phyloP scores from a whole-genome alignment of 176 grass and related monocot genomes.

The Juncus inflexus region DNA sequence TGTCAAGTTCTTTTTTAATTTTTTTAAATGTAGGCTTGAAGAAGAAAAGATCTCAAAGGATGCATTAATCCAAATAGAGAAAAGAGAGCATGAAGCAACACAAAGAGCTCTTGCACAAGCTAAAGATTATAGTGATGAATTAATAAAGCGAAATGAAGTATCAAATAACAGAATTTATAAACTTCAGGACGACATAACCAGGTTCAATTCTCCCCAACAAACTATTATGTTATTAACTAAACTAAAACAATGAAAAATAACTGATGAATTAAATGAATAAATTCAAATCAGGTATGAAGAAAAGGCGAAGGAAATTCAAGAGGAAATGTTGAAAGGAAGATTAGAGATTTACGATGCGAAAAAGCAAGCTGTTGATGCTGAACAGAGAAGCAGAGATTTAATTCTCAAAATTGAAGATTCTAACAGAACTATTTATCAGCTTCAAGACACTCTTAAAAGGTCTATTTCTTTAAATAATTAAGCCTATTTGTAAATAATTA shows the following conservation, averaged over 20 bases:
- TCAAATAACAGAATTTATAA: conserved; percentile 24
- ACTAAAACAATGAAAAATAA: no score
- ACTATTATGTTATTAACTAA: no score
- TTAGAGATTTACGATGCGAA: conserved; percentile 23
- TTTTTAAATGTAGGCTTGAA: conserved; percentile 17
- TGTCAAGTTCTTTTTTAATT: background rate
- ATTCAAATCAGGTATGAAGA: conserved; percentile 21
- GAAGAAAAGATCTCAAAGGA: conserved; percentile 28
- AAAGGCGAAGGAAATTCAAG: conserved; percentile 23
- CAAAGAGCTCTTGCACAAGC: conserved; percentile 30
- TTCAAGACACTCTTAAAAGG: conserved; percentile 22
- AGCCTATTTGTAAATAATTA: background rate
- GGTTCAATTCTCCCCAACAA: background rate
- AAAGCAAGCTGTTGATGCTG: conserved; percentile 21
- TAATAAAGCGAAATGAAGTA: conserved; percentile 23
- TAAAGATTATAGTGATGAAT: conserved; percentile 24
- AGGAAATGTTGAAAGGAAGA: conserved; percentile 22
- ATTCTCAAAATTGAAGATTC: conserved; percentile 17
- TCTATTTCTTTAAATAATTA: background rate
- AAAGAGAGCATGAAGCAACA: conserved; percentile 27
- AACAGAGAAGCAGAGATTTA: conserved; percentile 15
- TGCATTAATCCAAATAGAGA: conserved; percentile 25
- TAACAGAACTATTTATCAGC: conserved; percentile 19
- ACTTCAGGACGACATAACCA: conserved; percentile 29
- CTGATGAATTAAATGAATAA: no score